Conservation (phyloP, 1,139 yeast genomes). For the Hyphopichia pseudoburtonii region DNA sequence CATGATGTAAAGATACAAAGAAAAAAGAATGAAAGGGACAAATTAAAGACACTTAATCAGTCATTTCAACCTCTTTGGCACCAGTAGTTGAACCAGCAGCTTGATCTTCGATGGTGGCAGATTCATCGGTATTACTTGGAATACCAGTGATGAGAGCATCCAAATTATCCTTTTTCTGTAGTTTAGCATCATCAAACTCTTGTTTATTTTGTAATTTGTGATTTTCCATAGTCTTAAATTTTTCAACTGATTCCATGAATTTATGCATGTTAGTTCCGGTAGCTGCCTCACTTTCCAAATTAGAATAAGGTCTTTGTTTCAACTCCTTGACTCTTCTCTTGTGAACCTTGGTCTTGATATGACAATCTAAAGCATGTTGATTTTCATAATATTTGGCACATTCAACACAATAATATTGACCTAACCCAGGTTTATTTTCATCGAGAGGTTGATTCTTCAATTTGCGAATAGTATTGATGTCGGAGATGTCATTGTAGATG, state of each 20-base stretch:
- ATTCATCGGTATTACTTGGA: constrained; percentile 11
- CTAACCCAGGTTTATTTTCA: constrained; percentile 89
- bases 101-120: constrained; percentile 2
- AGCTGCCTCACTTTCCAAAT: constrained; percentile 88
- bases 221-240: constrained; percentile 44
- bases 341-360: constrained; percentile 74
- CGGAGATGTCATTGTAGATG: constrained; percentile 71
- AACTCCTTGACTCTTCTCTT: constrained; percentile 81
- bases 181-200: constrained; percentile 34
- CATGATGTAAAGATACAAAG: neutral
- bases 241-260: constrained; percentile 62
- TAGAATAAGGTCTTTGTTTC: constrained; percentile 78
- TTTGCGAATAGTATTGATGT: constrained; percentile 58
- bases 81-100: constrained; percentile 8
- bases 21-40: neutral
- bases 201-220: constrained; percentile 39
- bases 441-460: constrained; percentile 82
- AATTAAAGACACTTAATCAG: constrained; percentile 13
- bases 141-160: constrained; percentile 42
- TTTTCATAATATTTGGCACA: constrained; percentile 92
- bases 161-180: constrained; percentile 41
- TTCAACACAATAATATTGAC: constrained; percentile 90
- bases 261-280: constrained; percentile 72
- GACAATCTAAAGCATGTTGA: constrained; percentile 70
- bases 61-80: constrained; percentile 19